phyloP scores from a whole-genome alignment of 148 eudicot species.

The Rhododendron mucronatum region DNA sequence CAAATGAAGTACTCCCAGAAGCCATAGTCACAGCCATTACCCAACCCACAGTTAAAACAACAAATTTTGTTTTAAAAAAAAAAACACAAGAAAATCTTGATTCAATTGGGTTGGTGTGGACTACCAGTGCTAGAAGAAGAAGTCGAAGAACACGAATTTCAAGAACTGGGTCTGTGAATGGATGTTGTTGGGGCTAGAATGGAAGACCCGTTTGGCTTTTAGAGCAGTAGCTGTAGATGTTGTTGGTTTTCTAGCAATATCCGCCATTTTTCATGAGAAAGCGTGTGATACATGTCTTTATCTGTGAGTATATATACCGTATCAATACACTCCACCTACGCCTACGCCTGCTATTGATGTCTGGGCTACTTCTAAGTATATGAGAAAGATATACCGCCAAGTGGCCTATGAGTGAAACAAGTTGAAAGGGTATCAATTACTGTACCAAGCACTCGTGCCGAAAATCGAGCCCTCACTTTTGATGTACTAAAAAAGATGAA shows the following conservation, averaged over 20 bases:
- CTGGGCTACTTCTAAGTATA: too few relatives aligned
- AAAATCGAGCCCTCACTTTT: rapidly evolving
- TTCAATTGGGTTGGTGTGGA: neutral
- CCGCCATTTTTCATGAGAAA: constrained; percentile 25
- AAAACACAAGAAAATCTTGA: neutral
- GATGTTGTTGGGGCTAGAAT: constrained; percentile 17
- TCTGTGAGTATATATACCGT: neutral
- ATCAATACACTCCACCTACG: neutral
- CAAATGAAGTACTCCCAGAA: constrained; percentile 43
- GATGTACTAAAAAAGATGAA: too few relatives aligned
- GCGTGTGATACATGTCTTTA: neutral
- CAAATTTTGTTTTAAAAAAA: neutral
- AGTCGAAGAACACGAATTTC: constrained; percentile 16
- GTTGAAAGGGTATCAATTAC: too few relatives aligned
- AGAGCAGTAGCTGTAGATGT: constrained; percentile 2
- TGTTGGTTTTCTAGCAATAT: constrained; percentile 18
- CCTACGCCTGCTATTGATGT: too few relatives aligned
- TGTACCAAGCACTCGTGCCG: rapidly evolving
- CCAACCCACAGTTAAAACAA: constrained; percentile 1
- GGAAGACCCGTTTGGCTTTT: constrained; percentile 6
- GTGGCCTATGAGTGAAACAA: too few relatives aligned
- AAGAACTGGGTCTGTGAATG: constrained; percentile 8
- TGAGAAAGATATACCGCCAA: too few relatives aligned
- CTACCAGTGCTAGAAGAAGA: neutral
- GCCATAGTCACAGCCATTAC: constrained; percentile 76